These are phyloP conservation scores for Puccinia novopanici DNA, from an alignment of 1,284 basidiomycete genomes.

Conservation along the genomic window DNA sequence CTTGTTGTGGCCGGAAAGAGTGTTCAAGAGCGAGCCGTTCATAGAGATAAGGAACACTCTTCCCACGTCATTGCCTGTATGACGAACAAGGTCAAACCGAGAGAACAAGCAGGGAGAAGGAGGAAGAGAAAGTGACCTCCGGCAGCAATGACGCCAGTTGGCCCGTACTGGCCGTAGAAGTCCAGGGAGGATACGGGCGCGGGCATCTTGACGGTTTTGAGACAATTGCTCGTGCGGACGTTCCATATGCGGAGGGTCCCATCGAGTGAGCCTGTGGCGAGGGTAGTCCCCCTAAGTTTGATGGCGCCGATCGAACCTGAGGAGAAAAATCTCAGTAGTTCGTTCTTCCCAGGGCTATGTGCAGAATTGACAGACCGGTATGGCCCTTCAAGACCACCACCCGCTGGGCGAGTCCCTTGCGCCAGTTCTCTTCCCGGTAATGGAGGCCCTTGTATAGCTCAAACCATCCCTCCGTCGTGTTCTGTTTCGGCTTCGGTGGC, in stretches of 20 bases:
- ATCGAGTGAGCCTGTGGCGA: conserved; percentile 45
- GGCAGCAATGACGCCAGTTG: conserved; percentile 42
- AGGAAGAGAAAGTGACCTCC: conserved; percentile 20
- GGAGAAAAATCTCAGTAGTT: background rate
- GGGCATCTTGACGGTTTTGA: conserved; percentile 50
- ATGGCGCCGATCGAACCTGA: conserved; percentile 47
- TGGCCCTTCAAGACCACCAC: conserved; percentile 48
- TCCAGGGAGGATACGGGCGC: conserved; percentile 45
- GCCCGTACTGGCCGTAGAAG: conserved; percentile 45
- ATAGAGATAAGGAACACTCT: conserved; percentile 49
- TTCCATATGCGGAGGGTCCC: conserved; percentile 49
- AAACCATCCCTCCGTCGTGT: conserved; percentile 46
- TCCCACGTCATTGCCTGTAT: conserved; percentile 47
- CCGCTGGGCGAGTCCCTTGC: conserved; percentile 27
- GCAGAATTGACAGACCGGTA: conserved; percentile 21
- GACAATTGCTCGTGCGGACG: conserved; percentile 35
- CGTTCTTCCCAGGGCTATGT: background rate
- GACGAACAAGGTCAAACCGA: background rate
- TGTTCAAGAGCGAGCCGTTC: conserved; percentile 38
- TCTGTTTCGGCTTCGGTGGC: conserved; percentile 26
- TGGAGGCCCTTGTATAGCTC: conserved; percentile 77
- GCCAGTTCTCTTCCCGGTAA: conserved; percentile 82
- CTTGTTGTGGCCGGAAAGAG: conserved; percentile 47
- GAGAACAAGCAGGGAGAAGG: background rate
- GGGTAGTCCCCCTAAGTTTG: conserved; percentile 39